Evolutionary conservation across 2,329 filamentous ascomycete genomes (phyloP).

Genomic region (Lomentospora prolificans): DNA sequence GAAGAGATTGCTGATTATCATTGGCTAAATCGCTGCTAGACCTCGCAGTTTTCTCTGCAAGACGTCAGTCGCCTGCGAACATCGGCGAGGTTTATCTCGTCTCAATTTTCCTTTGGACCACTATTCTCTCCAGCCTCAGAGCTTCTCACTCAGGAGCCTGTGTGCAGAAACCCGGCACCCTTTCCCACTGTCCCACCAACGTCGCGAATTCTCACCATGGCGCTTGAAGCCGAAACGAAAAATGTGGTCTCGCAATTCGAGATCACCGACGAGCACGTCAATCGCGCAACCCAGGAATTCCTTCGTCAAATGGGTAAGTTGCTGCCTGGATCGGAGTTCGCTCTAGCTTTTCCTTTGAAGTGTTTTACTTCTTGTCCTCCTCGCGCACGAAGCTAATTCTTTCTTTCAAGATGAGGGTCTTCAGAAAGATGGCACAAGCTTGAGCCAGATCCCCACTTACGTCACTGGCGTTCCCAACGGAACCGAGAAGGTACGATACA

Average conservation of each 20-base stretch:
- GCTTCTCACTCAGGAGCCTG: constrained; percentile 32
- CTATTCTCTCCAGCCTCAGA: constrained; percentile 20
- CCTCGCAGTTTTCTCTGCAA: not conserved
- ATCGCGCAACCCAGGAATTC: constrained; percentile 75
- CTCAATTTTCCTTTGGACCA: constrained; percentile 12
- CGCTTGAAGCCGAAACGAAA: constrained; percentile 61
- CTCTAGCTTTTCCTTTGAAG: not conserved
- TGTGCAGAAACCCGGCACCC: constrained; percentile 44
- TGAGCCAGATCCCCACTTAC: constrained; percentile 96
- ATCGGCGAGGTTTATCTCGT: constrained; percentile 9
- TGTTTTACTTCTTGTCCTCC: not conserved
- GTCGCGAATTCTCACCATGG: constrained; percentile 50
- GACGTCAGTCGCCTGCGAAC: constrained; percentile 8
- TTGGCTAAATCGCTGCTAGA: constrained; percentile 15
- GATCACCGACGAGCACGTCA: constrained; percentile 67
- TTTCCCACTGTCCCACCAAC: constrained; percentile 45
- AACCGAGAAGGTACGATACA: constrained; percentile 73
- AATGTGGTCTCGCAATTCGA: constrained; percentile 79
- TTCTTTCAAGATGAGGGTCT: constrained; percentile 62
- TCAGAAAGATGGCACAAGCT: constrained; percentile 62
- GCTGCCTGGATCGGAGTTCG: not conserved
- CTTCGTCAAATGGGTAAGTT: constrained; percentile 66
- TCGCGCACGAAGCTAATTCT: not conserved
- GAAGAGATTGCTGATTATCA: not conserved
- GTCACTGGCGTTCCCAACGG: constrained; percentile 94